A percentile compares a stretch with the other conserved stretches of the same genome.
Conservation (phyloP, 2,329 filamentous ascomycete species). For the Fusarium neocosmosporiellum region DNA sequence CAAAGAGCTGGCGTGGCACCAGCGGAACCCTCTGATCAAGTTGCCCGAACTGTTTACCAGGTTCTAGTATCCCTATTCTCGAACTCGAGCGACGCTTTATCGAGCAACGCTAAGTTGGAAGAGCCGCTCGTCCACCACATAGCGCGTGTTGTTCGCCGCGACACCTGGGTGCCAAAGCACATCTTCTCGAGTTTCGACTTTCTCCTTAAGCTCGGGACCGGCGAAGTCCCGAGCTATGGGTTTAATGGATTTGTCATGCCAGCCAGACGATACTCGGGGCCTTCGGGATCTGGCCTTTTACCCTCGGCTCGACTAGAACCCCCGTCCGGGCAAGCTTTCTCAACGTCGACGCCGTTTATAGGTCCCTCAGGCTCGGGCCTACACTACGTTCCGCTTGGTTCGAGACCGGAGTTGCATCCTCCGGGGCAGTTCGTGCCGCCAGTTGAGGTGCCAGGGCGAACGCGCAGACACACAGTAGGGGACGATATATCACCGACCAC, state of each 20-base stretch:
- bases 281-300: slow-evolving; percentile 10
- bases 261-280: slow-evolving; percentile 16
- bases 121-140: slow-evolving; percentile 56
- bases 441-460: slow-evolving; percentile 28
- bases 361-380: slow-evolving; percentile 16
- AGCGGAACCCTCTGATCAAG: slow-evolving; percentile 34
- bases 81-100: slow-evolving; percentile 56
- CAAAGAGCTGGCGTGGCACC: slow-evolving; percentile 16
- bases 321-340: slow-evolving; percentile 20
- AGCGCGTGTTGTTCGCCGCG: slow-evolving; percentile 58
- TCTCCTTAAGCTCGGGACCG: slow-evolving; percentile 60
- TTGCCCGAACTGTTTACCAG: slow-evolving; percentile 63
- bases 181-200: slow-evolving; percentile 63
- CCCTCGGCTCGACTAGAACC: slow-evolving; percentile 26
- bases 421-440: slow-evolving; percentile 23
- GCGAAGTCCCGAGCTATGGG: slow-evolving; percentile 50
- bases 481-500: slow-evolving; percentile 36
- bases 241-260: slow-evolving; percentile 51
- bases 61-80: slow-evolving; percentile 62
- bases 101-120: slow-evolving; percentile 56
- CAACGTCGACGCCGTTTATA: slow-evolving; percentile 20
- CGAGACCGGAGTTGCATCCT: slow-evolving; percentile 25
- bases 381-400: slow-evolving; percentile 24
- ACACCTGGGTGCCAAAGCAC: slow-evolving; percentile 59
- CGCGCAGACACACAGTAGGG: slow-evolving; percentile 40